Conservation (phyloP, 2,329 filamentous ascomycete genomes). For the Simplicillium sp. region DNA sequence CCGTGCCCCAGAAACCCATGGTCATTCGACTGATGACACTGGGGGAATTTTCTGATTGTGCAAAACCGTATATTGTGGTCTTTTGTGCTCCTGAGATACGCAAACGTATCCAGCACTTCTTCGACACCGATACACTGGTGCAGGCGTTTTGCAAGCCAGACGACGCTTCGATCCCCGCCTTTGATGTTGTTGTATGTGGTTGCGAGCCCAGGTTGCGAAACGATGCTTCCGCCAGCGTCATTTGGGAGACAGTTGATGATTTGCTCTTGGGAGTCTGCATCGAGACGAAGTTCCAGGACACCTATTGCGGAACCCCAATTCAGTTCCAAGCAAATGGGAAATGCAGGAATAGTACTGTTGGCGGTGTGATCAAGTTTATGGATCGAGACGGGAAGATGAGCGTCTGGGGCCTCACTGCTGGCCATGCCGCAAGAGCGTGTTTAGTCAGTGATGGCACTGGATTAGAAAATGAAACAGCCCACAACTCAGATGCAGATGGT, state of each 20-base stretch:
- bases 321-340: background rate
- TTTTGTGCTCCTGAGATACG: conserved; percentile 5
- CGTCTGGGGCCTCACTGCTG: conserved; percentile 1
- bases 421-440: background rate
- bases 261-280: background rate
- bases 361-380: background rate
- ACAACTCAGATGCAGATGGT: too few relatives aligned
- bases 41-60: background rate
- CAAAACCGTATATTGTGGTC: conserved; percentile 2
- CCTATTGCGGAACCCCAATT: conserved; percentile 1
- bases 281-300: background rate
- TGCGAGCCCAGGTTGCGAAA: background rate
- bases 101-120: background rate
- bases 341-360: background rate
- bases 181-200: conserved; percentile 1
- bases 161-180: background rate
- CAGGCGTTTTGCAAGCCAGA: background rate
- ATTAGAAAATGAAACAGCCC: background rate
- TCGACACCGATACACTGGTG: conserved; percentile 1
- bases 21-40: conserved; percentile 1
- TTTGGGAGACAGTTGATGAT: background rate
- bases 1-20: conserved; percentile 1
- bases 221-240: background rate
- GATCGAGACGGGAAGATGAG: background rate
- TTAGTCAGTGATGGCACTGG: background rate